Conservation (phyloP, 2,329 filamentous ascomycete genomes). For the Exophiala viscosa region DNA sequence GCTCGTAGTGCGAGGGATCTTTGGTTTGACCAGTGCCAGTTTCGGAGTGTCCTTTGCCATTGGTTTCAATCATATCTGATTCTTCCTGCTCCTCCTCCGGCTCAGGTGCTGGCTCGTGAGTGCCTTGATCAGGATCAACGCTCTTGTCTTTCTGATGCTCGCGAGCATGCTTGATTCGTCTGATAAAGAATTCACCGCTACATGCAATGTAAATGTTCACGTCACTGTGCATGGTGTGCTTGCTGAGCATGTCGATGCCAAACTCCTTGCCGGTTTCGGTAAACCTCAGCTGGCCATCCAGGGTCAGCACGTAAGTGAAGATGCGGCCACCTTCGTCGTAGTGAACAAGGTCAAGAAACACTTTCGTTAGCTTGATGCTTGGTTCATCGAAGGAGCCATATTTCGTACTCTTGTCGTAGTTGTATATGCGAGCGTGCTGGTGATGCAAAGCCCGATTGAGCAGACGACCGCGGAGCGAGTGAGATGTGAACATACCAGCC, state of each 20-base stretch:
- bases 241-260: conserved; percentile 85
- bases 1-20: conserved; percentile 66
- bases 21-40: conserved; percentile 25
- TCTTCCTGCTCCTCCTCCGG: conserved; percentile 36
- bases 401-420: conserved; percentile 73
- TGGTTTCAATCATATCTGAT: neutral
- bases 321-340: conserved; percentile 81
- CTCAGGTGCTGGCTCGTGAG: conserved; percentile 46
- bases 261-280: conserved; percentile 96
- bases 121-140: conserved; percentile 34
- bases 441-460: conserved; percentile 84
- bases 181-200: conserved; percentile 88
- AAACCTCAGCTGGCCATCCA: conserved; percentile 83
- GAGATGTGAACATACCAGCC: conserved; percentile 77
- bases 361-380: conserved; percentile 65
- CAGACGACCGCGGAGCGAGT: conserved; percentile 72
- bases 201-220: conserved; percentile 88
- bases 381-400: conserved; percentile 66
- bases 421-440: conserved; percentile 85
- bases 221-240: conserved; percentile 96
- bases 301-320: conserved; percentile 86
- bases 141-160: conserved; percentile 29
- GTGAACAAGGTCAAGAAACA: conserved; percentile 82
- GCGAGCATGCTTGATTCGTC: conserved; percentile 57
- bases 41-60: neutral